Evolutionary conservation across 306 rosid genomes (phyloP).

Genomic region (Dalbergia cultrata): DNA sequence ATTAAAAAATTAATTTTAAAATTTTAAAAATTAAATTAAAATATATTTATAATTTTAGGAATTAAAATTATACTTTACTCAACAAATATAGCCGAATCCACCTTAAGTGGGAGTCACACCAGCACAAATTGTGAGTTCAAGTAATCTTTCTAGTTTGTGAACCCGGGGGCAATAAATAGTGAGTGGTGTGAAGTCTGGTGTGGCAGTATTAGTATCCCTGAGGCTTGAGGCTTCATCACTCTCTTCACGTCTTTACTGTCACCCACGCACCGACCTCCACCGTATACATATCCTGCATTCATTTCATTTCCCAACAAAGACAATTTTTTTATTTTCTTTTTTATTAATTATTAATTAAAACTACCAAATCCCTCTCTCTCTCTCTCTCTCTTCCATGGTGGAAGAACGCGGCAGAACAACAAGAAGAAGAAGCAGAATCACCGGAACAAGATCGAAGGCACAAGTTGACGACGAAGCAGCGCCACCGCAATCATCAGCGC

Average conservation of each 20-base stretch:
- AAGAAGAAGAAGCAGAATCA: constrained; percentile 31
- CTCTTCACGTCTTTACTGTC: constrained; percentile 51
- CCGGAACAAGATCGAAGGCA: constrained; percentile 39
- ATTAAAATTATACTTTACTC: too few species aligned
- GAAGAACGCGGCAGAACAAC: constrained; percentile 53
- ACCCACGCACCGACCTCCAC: constrained; percentile 44
- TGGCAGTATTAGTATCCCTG: too few species aligned
- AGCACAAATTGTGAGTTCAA: too few species aligned
- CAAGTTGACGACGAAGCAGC: neutral
- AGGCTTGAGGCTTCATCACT: constrained; percentile 15
- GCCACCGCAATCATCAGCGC: neutral
- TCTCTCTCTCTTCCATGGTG: constrained; percentile 59
- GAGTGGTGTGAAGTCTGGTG: too few species aligned
- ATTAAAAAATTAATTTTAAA: too few species aligned
- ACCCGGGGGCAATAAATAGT: too few species aligned
- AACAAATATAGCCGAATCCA: too few species aligned
- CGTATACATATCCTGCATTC: constrained; percentile 47
- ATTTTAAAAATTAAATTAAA: too few species aligned
- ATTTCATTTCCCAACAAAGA: constrained; percentile 34
- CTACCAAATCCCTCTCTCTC: constrained; percentile 3
- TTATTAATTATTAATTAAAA: too few species aligned
- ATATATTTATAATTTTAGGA: too few species aligned
- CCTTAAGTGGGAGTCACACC: too few species aligned
- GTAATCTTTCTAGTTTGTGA: too few species aligned
- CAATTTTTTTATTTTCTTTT: neutral